Evolutionary conservation across 768 basidiomycete species (phyloP).

Genomic region (Udeniomyces megalosporus): DNA sequence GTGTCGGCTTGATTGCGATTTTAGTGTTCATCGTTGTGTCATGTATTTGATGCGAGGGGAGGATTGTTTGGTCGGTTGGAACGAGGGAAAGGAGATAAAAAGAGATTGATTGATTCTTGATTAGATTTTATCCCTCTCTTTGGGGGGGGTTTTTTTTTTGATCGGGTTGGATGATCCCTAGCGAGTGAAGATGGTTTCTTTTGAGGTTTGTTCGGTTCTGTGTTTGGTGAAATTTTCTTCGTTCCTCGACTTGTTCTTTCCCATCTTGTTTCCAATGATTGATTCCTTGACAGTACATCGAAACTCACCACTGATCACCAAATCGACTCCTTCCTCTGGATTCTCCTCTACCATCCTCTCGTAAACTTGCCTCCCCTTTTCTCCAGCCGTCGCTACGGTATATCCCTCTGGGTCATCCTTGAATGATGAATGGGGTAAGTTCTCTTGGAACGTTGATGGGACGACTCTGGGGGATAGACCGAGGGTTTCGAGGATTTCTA

Average conservation of each 20-base stretch:
- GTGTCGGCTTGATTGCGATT: conserved; percentile 59
- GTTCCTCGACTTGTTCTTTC: too few relatives aligned
- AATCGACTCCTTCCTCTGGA: conserved; percentile 55
- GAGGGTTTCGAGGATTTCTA: neutral
- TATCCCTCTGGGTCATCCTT: conserved; percentile 51
- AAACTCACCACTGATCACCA: conserved; percentile 55
- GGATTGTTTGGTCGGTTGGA: neutral
- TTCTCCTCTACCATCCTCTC: conserved; percentile 55
- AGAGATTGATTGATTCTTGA: too few relatives aligned
- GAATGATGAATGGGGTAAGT: conserved; percentile 31
- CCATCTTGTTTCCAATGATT: too few relatives aligned
- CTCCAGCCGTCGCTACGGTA: conserved; percentile 55
- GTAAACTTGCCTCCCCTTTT: conserved; percentile 70
- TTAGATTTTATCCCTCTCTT: too few relatives aligned
- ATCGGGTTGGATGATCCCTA: too few relatives aligned
- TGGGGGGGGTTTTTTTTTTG: too few relatives aligned
- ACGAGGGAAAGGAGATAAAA: too few relatives aligned
- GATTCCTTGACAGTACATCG: too few relatives aligned
- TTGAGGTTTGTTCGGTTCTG: too few relatives aligned
- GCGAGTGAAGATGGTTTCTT: too few relatives aligned
- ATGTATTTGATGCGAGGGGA: neutral
- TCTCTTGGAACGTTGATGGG: neutral
- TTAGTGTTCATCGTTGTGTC: neutral
- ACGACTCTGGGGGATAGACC: neutral
- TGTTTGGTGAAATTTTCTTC: too few relatives aligned